Evolutionary conservation across 768 basidiomycete genomes (phyloP), one percentile per base, ranked within the genome.

Genomic region (Termitomyces sp.): DNA sequence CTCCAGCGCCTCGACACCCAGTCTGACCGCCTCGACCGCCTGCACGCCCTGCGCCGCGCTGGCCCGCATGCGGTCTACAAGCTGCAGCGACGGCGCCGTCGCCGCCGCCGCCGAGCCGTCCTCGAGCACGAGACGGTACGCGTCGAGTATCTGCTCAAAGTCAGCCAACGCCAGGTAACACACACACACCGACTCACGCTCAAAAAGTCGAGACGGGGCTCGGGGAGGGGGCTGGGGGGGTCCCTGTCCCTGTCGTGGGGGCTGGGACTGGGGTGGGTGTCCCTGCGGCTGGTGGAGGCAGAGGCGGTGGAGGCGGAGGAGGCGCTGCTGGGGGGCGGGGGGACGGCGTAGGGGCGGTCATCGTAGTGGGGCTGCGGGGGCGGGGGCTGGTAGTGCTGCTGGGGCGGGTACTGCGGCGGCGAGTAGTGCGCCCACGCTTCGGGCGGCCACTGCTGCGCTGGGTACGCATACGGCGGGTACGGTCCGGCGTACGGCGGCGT

Each of bases 311-410:
- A 29, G 3, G 41, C 5, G 14, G 52, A 41, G 7, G 52, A 51
- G 14, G 49, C 49, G 36, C 24, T 37, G 49, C 49, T 51, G 24
- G 49, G 49, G 1, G 50, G 36, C 1, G 50, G 50, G 1, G 41
- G 51, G 1, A 37, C 16, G 1, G 8, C 1, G 27, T 53, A 53
- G 1, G 6, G 8, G 20, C 42, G 29, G 31, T 55, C 55, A 36
- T 46, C 26, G 37, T 55, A 27, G 24, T 39, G 55, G 14, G 26
- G 0, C 2, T 39, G 55, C n/a, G 36, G 53, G 14, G 22, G 0
- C 2, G 29, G 55, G 10, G 32, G 53, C 34, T 37, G 62, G 47
- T 58, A 62, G 26, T 52, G 66, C 43, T 56, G 64, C 37, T 44
- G 57, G 3, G 58, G 63, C 12, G 51, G 56, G 9, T 57, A 59